Percentiles rank a stretch among this genome's conserved stretches.
phyloP scores from a whole-genome alignment of 192 early-diverging fungal species.

The Podila minutissima region DNA sequence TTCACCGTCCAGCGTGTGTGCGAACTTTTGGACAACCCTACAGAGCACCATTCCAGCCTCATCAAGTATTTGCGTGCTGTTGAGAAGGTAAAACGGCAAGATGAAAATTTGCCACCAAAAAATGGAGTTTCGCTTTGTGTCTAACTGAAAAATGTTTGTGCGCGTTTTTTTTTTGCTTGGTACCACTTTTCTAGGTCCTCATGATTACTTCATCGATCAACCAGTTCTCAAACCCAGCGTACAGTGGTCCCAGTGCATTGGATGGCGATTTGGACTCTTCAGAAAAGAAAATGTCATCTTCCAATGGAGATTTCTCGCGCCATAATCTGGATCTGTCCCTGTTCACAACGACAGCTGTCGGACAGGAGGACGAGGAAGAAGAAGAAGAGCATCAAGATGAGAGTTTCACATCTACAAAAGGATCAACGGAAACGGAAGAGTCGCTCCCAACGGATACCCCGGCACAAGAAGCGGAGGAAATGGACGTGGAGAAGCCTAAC shows the following conservation, averaged over 20 bases:
- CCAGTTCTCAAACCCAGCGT: conserved; percentile 41
- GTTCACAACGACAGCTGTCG: conserved; percentile 5
- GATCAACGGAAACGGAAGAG: neutral
- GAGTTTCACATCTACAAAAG: neutral
- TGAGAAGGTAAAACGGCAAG: conserved; percentile 37
- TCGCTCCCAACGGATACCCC: neutral
- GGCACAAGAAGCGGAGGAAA: neutral
- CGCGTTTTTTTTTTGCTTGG: neutral
- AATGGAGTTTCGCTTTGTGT: neutral
- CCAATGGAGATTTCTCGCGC: conserved; percentile 22
- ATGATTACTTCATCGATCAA: conserved; percentile 50
- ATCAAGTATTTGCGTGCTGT: conserved; percentile 55
- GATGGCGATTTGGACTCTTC: conserved; percentile 5
- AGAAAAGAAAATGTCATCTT: neutral
- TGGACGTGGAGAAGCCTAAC: neutral
- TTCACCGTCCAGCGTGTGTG: conserved; percentile 58
- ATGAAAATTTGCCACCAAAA: neutral
- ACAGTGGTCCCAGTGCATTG: conserved; percentile 38
- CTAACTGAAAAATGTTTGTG: neutral
- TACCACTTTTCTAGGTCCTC: conserved; percentile 16
- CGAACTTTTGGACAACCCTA: conserved; percentile 44
- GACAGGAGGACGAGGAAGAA: neutral
- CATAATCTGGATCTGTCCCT: conserved; percentile 16
- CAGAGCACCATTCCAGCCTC: conserved; percentile 48
- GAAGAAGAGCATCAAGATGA: neutral